A percentile compares a stretch with the other conserved stretches of the same genome.
phyloP scores from a whole-genome alignment of 2,329 filamentous ascomycete genomes.

The Corinectria fuckeliana region DNA sequence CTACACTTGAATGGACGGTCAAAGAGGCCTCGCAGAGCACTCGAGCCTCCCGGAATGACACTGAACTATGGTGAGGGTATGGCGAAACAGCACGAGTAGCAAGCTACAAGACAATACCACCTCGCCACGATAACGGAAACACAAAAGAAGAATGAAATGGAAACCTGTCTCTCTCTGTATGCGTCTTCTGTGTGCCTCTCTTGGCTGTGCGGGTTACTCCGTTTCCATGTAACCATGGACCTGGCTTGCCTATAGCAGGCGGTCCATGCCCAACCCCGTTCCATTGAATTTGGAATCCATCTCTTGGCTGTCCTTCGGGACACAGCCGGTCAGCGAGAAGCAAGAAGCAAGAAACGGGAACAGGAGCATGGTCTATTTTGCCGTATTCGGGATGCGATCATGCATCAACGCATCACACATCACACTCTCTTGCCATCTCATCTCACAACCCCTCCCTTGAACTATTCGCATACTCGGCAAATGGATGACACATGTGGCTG shows the following conservation, averaged over 20 bases:
- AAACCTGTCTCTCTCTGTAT: background rate
- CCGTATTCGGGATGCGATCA: background rate
- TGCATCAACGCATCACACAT: background rate
- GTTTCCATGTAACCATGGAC: no score
- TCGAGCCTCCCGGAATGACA: conserved; percentile 1
- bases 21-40: conserved; percentile 8
- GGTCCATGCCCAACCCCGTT: no score
- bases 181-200: no score
- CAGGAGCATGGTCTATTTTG: background rate
- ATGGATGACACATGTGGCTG: background rate
- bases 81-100: conserved; percentile 18
- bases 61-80: conserved; percentile 15
- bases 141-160: background rate
- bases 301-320: background rate
- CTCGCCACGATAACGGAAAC: background rate
- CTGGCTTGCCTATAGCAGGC: no score
- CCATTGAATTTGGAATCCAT: no score
- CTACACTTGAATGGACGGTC: background rate
- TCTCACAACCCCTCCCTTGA: background rate
- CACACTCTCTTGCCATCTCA: background rate
- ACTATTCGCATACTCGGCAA: background rate
- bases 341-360: background rate
- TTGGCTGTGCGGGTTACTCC: no score
- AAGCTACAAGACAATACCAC: conserved; percentile 1
- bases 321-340: background rate